Conservation (phyloP, 257 asterid genomes). For the Gentiana macrophylla region DNA sequence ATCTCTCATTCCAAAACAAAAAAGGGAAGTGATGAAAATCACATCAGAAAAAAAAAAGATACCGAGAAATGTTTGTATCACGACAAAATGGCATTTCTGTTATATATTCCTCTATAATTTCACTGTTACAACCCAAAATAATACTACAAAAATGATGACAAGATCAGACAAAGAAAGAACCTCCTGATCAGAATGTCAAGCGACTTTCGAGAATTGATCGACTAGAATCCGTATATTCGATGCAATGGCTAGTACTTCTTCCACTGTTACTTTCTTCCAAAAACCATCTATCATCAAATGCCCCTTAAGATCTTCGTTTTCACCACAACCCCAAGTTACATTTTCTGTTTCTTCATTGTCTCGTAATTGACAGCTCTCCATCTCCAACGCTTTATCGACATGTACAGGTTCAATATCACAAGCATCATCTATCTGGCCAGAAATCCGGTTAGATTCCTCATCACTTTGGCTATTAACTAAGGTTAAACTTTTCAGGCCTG, state of each 20-base stretch:
- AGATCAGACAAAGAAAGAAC: too few relatives aligned
- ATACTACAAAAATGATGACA: too few relatives aligned
- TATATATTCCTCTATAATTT: too few relatives aligned
- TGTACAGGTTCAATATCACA: conserved; percentile 19
- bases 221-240: conserved; percentile 38
- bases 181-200: too few relatives aligned
- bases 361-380: conserved; percentile 10
- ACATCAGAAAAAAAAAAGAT: too few relatives aligned
- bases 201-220: too few relatives aligned
- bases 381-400: conserved; percentile 24
- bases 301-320: conserved; percentile 28
- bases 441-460: conserved; percentile 11
- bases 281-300: conserved; percentile 57
- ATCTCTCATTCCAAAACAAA: too few relatives aligned
- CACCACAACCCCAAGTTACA: neutral
- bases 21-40: too few relatives aligned
- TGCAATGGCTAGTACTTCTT: conserved; percentile 44
- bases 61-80: too few relatives aligned
- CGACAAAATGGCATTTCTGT: too few relatives aligned
- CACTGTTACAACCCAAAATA: too few relatives aligned
- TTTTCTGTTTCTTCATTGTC: conserved; percentile 8
- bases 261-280: conserved; percentile 45
- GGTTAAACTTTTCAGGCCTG: conserved; percentile 12
- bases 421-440: conserved; percentile 15
- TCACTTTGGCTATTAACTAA: conserved; percentile 12